These are phyloP conservation scores for Colletotrichum sansevieriae DNA, from an alignment of 2,329 filamentous ascomycete species.

Conservation along the genomic window DNA sequence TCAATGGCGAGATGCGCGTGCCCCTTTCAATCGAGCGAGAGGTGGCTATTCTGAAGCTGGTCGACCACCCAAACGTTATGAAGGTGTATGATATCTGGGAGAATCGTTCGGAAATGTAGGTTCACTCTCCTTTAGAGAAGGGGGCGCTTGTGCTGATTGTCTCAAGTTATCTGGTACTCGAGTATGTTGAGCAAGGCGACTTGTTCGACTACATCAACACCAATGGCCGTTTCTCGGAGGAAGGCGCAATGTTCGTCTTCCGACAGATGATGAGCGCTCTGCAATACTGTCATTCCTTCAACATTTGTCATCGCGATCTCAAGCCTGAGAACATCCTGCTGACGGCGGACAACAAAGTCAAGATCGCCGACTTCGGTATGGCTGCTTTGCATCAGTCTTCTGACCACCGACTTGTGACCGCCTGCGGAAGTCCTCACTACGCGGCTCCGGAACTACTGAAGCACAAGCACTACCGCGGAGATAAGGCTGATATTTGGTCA, in stretches of 20 bases:
- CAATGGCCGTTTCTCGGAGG: conserved; percentile 80
- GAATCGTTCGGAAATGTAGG: conserved; percentile 93
- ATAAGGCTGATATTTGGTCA: conserved; percentile 94
- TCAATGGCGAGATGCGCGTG: conserved; percentile 76
- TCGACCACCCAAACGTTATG: conserved; percentile 95
- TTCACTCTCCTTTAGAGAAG: conserved; percentile 33
- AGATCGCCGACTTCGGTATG: conserved; percentile 98
- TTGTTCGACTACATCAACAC: conserved; percentile 88
- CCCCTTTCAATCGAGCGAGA: conserved; percentile 93
- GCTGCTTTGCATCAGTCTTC: conserved; percentile 88
- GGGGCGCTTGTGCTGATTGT: conserved; percentile 32
- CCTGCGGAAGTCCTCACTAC: conserved; percentile 97
- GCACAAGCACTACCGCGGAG: conserved; percentile 82
- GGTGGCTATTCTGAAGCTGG: conserved; percentile 96
- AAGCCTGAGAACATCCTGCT: conserved; percentile 98
- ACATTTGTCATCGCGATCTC: conserved; percentile 95
- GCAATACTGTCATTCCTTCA: conserved; percentile 92
- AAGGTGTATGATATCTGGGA: conserved; percentile 98
- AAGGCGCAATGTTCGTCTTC: conserved; percentile 86
- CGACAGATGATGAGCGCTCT: conserved; percentile 94
- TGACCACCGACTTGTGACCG: conserved; percentile 84
- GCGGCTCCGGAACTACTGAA: conserved; percentile 92
- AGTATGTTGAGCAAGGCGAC: conserved; percentile 85
- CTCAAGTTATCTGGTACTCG: conserved; percentile 88
- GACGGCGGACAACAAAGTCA: conserved; percentile 81